Evolutionary conservation across 202 grass and related monocot species (phyloP).

Genomic region (Brachypodium distachyon): DNA sequence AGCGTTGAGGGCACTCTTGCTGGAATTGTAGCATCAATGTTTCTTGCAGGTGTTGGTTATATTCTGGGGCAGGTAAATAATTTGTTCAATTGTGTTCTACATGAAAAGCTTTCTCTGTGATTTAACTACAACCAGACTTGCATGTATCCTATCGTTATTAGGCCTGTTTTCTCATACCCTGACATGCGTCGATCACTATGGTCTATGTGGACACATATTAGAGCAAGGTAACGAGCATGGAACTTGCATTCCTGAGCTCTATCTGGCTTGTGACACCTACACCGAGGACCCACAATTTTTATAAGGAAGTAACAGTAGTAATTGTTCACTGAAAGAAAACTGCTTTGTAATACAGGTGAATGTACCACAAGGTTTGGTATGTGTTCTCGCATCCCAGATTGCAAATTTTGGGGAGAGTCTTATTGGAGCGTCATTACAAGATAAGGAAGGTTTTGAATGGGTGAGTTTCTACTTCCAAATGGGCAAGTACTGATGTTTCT

Average conservation of each 20-base stretch:
- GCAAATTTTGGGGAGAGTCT: conserved; percentile 92
- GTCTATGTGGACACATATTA: neutral
- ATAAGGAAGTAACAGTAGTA: neutral
- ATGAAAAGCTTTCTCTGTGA: neutral
- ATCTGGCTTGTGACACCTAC: neutral
- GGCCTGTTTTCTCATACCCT: neutral
- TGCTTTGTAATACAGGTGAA: conserved; percentile 36
- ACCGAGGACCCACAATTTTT: neutral
- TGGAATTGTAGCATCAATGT: conserved; percentile 53
- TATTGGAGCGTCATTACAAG: conserved; percentile 76
- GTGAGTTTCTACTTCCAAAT: conserved; percentile 42
- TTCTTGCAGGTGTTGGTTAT: conserved; percentile 67
- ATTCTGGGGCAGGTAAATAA: conserved; percentile 59
- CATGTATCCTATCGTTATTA: neutral
- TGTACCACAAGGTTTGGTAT: conserved; percentile 47
- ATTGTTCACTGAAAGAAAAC: neutral
- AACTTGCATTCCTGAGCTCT: neutral
- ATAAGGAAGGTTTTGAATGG: conserved; percentile 89
- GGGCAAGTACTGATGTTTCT: neutral
- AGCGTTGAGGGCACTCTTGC: conserved; percentile 86
- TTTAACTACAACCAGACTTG: neutral
- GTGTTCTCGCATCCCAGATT: conserved; percentile 90
- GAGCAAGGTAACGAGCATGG: neutral
- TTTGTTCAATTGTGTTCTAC: neutral
- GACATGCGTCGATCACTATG: neutral